phyloP scores from a whole-genome alignment of 768 basidiomycete species.

The Mycena olivaceomarginata region DNA sequence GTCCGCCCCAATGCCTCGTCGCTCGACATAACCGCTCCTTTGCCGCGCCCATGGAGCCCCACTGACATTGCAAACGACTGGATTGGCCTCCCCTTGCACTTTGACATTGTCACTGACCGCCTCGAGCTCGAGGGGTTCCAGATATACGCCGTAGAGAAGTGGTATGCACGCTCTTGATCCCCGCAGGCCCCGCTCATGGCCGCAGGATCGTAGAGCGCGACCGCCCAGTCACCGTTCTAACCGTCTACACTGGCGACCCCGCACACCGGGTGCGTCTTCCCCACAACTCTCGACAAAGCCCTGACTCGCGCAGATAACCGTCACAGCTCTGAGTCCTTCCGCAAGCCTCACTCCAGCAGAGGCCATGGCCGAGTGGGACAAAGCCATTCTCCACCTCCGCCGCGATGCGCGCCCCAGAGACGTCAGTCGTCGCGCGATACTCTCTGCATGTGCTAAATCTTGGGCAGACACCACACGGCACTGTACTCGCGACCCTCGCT shows the following conservation, averaged over 20 bases:
- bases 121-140: conserved; percentile 80
- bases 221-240: conserved; percentile 75
- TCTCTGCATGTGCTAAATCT: neutral
- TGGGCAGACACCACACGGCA: conserved; percentile 76
- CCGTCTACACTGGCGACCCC: conserved; percentile 87
- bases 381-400: conserved; percentile 75
- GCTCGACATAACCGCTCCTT: conserved; percentile 45
- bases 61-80: conserved; percentile 55
- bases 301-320: conserved; percentile 68
- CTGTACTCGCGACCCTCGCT: conserved; percentile 90
- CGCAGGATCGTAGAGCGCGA: conserved; percentile 81
- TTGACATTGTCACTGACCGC: conserved; percentile 69
- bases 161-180: conserved; percentile 61
- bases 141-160: conserved; percentile 92
- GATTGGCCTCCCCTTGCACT: conserved; percentile 67
- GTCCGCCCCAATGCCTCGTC: conserved; percentile 50
- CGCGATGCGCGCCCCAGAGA: conserved; percentile 85
- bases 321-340: conserved; percentile 73
- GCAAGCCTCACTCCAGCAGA: conserved; percentile 63
- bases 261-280: conserved; percentile 71
- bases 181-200: conserved; percentile 10
- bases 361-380: conserved; percentile 75
- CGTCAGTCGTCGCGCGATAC: conserved; percentile 52
- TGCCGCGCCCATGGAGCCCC: conserved; percentile 27
- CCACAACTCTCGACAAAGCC: neutral